Conservation (phyloP, 805 yeast genomes). For the Tetrapisispora nanseiensis region DNA sequence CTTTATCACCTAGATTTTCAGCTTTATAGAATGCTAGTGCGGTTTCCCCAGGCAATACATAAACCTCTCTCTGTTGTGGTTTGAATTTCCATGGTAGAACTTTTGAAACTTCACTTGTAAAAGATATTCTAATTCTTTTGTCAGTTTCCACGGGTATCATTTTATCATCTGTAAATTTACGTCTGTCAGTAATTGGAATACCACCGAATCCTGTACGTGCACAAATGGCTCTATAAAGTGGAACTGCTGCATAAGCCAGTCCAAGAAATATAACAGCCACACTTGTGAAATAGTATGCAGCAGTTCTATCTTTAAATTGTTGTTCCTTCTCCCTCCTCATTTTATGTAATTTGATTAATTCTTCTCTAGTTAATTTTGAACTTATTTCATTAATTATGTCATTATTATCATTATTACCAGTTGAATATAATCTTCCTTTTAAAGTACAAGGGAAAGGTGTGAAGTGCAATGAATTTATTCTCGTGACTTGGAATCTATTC, state of each 20-base stretch:
- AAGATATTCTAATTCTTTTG: conserved; percentile 69
- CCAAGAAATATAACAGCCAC: conserved; percentile 62
- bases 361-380: conserved; percentile 20
- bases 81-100: conserved; percentile 89
- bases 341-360: conserved; percentile 18
- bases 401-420: background rate
- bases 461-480: no score
- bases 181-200: conserved; percentile 77
- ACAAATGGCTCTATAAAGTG: conserved; percentile 83
- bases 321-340: conserved; percentile 17
- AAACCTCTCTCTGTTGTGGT: conserved; percentile 90
- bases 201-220: conserved; percentile 96
- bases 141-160: conserved; percentile 80
- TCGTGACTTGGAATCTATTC: no score
- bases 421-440: background rate
- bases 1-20: conserved; percentile 72
- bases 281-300: conserved; percentile 59
- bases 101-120: conserved; percentile 86
- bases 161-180: conserved; percentile 77
- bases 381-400: conserved; percentile 5
- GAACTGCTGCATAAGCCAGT: conserved; percentile 83
- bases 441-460: no score
- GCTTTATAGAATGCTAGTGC: conserved; percentile 95
- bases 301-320: conserved; percentile 38
- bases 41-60: conserved; percentile 92